Percentiles rank a stretch among this genome's conserved stretches.
These are phyloP conservation scores for Tetrapisispora taiwanensis DNA, from an alignment of 805 yeast genomes.

Conservation along the genomic window DNA sequence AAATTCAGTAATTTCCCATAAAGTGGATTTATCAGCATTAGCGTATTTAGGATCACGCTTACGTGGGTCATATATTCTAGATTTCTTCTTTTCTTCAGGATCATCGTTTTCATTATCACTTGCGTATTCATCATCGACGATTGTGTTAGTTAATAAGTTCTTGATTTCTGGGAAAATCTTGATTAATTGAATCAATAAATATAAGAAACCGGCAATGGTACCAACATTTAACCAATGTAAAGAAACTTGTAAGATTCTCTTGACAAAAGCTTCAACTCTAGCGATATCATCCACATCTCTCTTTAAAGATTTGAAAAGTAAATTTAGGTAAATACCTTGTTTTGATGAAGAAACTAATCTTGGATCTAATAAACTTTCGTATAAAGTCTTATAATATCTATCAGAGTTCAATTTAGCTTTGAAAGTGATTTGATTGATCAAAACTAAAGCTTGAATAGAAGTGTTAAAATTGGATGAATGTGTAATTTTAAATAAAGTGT, in stretches of 20 bases:
- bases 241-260: constrained; percentile 79
- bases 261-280: constrained; percentile 80
- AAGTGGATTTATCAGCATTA: constrained; percentile 67
- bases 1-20: constrained; percentile 80
- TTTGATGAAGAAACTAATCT: constrained; percentile 80
- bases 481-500: constrained; percentile 79
- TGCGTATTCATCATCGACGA: constrained; percentile 40
- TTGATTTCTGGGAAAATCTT: constrained; percentile 55
- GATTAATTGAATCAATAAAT: constrained; percentile 57
- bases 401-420: constrained; percentile 48
- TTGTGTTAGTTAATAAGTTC: constrained; percentile 48
- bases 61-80: constrained; percentile 57
- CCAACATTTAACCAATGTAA: constrained; percentile 83
- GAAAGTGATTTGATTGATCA: constrained; percentile 69
- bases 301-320: constrained; percentile 74
- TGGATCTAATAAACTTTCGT: constrained; percentile 80
- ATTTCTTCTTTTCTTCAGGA: constrained; percentile 12
- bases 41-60: constrained; percentile 90
- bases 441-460: constrained; percentile 80
- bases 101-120: constrained; percentile 36
- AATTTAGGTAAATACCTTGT: constrained; percentile 82
- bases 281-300: constrained; percentile 46
- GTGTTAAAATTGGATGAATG: constrained; percentile 93
- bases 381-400: constrained; percentile 77
- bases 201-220: constrained; percentile 75